Conservation (phyloP, 768 basidiomycete species). For the Botryobasidium botryosum region DNA sequence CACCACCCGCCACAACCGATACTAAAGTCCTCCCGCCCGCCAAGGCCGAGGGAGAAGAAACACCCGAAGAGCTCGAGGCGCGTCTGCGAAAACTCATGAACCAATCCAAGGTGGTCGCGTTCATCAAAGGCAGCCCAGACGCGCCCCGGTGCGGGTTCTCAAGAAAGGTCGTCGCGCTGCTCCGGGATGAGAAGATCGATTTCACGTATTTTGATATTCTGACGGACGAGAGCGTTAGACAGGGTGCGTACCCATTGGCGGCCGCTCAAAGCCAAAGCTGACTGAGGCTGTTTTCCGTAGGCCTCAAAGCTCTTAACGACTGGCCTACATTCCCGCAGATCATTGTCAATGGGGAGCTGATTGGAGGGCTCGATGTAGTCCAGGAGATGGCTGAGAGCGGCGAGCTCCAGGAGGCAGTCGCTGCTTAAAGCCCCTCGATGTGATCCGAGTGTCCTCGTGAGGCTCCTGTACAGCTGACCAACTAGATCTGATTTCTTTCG, state of each 20-base stretch:
- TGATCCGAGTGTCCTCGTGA: no score
- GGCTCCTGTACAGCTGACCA: no score
- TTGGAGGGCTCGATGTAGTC: conserved; percentile 89
- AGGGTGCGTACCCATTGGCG: conserved; percentile 32
- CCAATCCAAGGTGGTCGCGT: conserved; percentile 59
- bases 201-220: conserved; percentile 77
- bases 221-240: conserved; percentile 60
- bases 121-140: conserved; percentile 80
- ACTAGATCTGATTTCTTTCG: no score
- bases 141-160: conserved; percentile 77
- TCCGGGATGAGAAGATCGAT: conserved; percentile 43
- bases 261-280: neutral
- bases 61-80: conserved; percentile 44
- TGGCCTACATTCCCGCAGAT: conserved; percentile 88
- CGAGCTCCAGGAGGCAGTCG: conserved; percentile 40
- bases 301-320: conserved; percentile 56
- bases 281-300: conserved; percentile 10
- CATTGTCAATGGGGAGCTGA: conserved; percentile 76
- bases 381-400: conserved; percentile 73
- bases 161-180: conserved; percentile 47
- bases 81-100: conserved; percentile 61
- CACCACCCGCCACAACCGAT: conserved; percentile 16
- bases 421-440: no score
- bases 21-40: conserved; percentile 8
- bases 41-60: conserved; percentile 26